Percentiles rank a stretch among this genome's conserved stretches.
These are phyloP conservation scores for Penicillium sp. DNA, from an alignment of 2,329 filamentous ascomycete genomes.

Conservation along the genomic window DNA sequence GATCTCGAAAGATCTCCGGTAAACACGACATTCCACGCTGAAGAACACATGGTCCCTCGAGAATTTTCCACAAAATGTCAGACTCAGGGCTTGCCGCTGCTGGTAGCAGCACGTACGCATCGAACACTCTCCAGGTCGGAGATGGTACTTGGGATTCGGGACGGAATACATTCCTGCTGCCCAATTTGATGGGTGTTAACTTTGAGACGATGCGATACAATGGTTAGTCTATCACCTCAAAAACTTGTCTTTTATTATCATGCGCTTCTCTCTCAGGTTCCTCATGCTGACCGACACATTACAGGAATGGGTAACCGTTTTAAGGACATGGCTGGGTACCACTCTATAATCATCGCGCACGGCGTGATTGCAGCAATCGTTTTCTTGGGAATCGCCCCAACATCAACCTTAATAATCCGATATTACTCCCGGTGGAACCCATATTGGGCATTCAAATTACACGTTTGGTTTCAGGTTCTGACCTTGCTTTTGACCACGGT, in stretches of 20 bases:
- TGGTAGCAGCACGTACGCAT: constrained; percentile 62
- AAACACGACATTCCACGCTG: constrained; percentile 41
- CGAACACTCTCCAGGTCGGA: constrained; percentile 61
- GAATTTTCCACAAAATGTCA: constrained; percentile 27
- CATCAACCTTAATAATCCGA: constrained; percentile 59
- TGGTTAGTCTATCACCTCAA: constrained; percentile 44
- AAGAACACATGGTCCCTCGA: constrained; percentile 17
- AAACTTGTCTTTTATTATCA: not conserved
- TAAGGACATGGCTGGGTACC: constrained; percentile 58
- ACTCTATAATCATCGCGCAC: constrained; percentile 58
- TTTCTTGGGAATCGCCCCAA: constrained; percentile 60
- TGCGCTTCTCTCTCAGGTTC: not conserved
- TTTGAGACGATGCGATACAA: constrained; percentile 68
- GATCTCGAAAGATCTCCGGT: constrained; percentile 46
- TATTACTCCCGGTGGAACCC: constrained; percentile 58
- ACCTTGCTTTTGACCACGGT: constrained; percentile 62
- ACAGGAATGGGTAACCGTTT: constrained; percentile 67
- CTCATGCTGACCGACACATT: constrained; percentile 20
- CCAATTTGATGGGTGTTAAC: constrained; percentile 63
- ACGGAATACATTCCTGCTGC: constrained; percentile 63
- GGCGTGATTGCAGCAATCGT: constrained; percentile 60
- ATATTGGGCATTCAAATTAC: constrained; percentile 57
- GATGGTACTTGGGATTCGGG: constrained; percentile 66
- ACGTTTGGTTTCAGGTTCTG: constrained; percentile 64
- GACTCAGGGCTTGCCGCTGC: constrained; percentile 52